A percentile compares a stretch with the other conserved stretches of the same genome.
phyloP scores from a whole-genome alignment of 140 eudicot species.

The Cichorium intybus region DNA sequence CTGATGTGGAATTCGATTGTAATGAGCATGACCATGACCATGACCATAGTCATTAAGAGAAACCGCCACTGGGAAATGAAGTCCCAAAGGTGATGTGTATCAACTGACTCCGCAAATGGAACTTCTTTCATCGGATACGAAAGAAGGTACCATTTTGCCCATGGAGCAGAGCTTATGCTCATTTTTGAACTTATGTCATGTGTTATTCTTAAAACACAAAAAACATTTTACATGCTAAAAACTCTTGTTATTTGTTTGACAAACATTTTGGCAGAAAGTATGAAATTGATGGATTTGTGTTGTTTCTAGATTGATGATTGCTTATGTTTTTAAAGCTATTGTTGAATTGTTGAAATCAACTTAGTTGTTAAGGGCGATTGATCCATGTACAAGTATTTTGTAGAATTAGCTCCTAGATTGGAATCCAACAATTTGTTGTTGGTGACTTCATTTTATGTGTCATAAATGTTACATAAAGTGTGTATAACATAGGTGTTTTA shows the following conservation, averaged over 20 bases:
- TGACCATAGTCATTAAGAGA: no score
- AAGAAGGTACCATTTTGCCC: conserved; percentile 23
- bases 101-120: conserved; percentile 77
- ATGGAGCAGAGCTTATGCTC: neutral
- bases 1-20: conserved; percentile 47
- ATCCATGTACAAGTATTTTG: no score
- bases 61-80: conserved; percentile 28
- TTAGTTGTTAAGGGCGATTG: no score
- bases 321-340: no score
- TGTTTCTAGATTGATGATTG: no score
- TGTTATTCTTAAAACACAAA: neutral
- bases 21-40: conserved; percentile 44
- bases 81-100: conserved; percentile 47
- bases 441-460: no score
- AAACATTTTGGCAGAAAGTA: neutral
- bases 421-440: no score
- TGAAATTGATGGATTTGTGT: no score
- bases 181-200: neutral
- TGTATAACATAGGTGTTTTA: no score
- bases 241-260: neutral
- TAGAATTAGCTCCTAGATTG: no score
- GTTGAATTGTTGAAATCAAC: no score
- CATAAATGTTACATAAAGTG: no score
- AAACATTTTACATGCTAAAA: neutral
- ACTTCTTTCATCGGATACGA: conserved; percentile 50